Percentiles rank a stretch among this genome's conserved stretches.
Evolutionary conservation across 2,329 filamentous ascomycete species (phyloP).

Genomic region (Lojkania enalia): DNA sequence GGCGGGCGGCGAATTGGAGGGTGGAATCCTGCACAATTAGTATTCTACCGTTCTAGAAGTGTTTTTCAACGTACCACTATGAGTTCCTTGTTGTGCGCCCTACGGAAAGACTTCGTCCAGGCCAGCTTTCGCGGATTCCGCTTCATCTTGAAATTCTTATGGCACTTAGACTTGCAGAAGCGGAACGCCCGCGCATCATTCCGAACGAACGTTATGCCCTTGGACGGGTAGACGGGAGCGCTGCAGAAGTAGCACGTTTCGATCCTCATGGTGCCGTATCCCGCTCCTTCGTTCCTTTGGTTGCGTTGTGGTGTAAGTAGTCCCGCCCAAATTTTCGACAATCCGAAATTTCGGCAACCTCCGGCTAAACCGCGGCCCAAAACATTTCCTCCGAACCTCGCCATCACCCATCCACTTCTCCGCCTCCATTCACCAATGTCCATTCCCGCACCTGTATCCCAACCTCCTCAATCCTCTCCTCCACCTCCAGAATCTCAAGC

Average conservation of each 20-base stretch:
- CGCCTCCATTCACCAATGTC: neutral
- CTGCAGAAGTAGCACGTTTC: slow-evolving; percentile 69
- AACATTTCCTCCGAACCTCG: too few relatives aligned
- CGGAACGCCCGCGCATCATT: slow-evolving; percentile 68
- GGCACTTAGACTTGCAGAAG: slow-evolving; percentile 61
- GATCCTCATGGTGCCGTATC: slow-evolving; percentile 34
- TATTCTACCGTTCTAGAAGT: neutral
- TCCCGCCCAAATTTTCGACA: neutral
- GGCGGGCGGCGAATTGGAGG: slow-evolving; percentile 85
- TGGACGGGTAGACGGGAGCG: slow-evolving; percentile 54
- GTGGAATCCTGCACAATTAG: slow-evolving; percentile 67
- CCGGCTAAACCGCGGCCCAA: too few relatives aligned
- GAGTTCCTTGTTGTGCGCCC: slow-evolving; percentile 57
- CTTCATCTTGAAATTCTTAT: slow-evolving; percentile 87
- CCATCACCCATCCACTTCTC: slow-evolving; percentile 1
- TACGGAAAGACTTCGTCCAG: slow-evolving; percentile 94
- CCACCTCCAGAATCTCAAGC: slow-evolving; percentile 3
- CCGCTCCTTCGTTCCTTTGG: slow-evolving; percentile 5
- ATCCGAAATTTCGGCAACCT: neutral
- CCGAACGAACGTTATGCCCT: slow-evolving; percentile 66
- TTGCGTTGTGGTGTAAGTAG: slow-evolving; percentile 4
- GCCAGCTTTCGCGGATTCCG: slow-evolving; percentile 94
- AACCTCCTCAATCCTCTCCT: slow-evolving; percentile 5
- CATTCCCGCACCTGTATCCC: neutral
- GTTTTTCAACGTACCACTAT: slow-evolving; percentile 60